Base-by-base conservation (phyloP, 108 stramenopile species). In the Fistulifera pelliculosa region DNA sequence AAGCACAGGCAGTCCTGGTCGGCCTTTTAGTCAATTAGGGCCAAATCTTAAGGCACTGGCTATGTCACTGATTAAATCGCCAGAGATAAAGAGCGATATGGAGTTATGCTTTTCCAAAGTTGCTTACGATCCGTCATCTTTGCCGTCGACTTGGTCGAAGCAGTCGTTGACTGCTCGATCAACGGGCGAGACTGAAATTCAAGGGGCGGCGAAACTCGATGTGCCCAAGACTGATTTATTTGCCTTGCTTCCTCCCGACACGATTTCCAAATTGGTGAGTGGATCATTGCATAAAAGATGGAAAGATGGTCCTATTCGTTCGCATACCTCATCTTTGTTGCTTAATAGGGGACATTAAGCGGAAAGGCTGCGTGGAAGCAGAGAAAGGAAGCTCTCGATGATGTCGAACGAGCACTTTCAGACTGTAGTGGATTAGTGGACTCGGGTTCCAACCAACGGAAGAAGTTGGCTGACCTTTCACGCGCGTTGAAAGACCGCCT, bases 351-450 rank as follows among this genome's bases (percentile, higher is more conserved):
- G 31, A 44, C 14, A 23, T 50, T 61, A 58, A 62, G 17, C 23
- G 77, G 86, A 42, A 90, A 90, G 59, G 80, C 79, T 53, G 62
- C 88, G 12, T 94, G 93, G 93, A 90, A 90, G 61, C 47, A 66
- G 1, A 57, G 93, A 39, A 90, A 90, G 49, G 81, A 78, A 27
- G 83, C 93, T 14, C 54, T 94, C 42, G 93, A 94, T 47, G 82
- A 90, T 53, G 80, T 94, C 8, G 65, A 62, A 13, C 45, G 50
- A 41, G 71, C 52, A 11, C 42, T 86, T 16, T 59, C 72, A 28
- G 77, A 62, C 42, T 80, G 81, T 47, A 56, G 56, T 47, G 81
- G 77, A 47, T 61, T 86, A 8, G 55, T 78, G 21, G 51, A 63
- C 14, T 58, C 75, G 15, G 23, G 56, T 28, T 12, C 38, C 17